Evolutionary conservation across 352 stramenopile genomes (phyloP).

Genomic region (Phytophthora megakarya): DNA sequence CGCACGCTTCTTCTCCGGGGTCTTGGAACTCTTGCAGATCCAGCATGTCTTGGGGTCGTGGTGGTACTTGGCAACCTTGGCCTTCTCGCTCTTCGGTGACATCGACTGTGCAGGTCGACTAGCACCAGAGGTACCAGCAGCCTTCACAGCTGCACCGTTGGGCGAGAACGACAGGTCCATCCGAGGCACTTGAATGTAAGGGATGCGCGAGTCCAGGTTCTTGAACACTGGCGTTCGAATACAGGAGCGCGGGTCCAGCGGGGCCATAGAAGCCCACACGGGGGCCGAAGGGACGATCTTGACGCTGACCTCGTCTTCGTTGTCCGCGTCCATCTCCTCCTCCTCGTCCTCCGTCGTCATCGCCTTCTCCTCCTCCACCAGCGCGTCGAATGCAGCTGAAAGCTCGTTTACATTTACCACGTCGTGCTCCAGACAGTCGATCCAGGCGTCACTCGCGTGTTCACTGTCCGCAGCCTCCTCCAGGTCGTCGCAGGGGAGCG

Average conservation of each 20-base stretch:
- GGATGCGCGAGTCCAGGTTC: slow-evolving; percentile 80
- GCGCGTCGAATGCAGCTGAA: slow-evolving; percentile 64
- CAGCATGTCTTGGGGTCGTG: slow-evolving; percentile 82
- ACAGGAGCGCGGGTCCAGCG: slow-evolving; percentile 75
- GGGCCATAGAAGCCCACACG: slow-evolving; percentile 55
- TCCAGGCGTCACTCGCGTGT: slow-evolving; percentile 50
- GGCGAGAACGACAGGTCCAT: slow-evolving; percentile 67
- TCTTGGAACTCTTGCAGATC: slow-evolving; percentile 90
- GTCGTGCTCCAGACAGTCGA: slow-evolving; percentile 68
- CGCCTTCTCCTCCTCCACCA: slow-evolving; percentile 49
- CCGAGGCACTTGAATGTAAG: slow-evolving; percentile 62
- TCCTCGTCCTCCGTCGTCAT: slow-evolving; percentile 46
- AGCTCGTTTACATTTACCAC: slow-evolving; percentile 76
- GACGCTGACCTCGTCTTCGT: slow-evolving; percentile 34
- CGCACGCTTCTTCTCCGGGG: slow-evolving; percentile 77
- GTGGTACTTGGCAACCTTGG: slow-evolving; percentile 59
- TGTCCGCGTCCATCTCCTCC: slow-evolving; percentile 45
- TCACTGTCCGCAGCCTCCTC: slow-evolving; percentile 23
- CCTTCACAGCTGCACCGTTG: slow-evolving; percentile 28
- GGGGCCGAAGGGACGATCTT: slow-evolving; percentile 61
- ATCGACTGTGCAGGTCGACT: slow-evolving; percentile 31
- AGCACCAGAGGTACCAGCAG: slow-evolving; percentile 7
- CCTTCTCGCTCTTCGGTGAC: slow-evolving; percentile 56
- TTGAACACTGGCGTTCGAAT: slow-evolving; percentile 81
- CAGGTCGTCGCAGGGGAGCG: slow-evolving; percentile 60